A percentile compares a stretch with the other conserved stretches of the same genome.
phyloP scores from a whole-genome alignment of 2,329 filamentous ascomycete species.

The Fusarium sterilihyphosum region DNA sequence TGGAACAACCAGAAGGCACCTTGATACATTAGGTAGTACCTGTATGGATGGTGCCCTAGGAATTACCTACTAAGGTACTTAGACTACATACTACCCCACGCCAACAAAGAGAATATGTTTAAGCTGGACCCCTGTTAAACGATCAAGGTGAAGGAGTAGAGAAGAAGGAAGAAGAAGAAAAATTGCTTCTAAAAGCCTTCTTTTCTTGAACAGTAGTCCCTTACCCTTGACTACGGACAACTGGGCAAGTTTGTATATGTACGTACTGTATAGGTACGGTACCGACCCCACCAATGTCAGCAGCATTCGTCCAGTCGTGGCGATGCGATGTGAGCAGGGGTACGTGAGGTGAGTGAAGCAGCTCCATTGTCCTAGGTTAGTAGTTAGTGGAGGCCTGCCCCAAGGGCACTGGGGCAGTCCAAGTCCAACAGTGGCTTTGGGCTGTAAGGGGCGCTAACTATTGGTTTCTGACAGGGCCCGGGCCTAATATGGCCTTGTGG shows the following conservation, averaged over 20 bases:
- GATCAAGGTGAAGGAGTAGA: not conserved
- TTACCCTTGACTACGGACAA: slow-evolving; percentile 3
- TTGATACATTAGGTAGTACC: not conserved
- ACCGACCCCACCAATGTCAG: slow-evolving; percentile 8
- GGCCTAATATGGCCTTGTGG: not conserved
- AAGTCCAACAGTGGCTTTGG: not conserved
- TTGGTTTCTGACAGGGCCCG: slow-evolving; percentile 14
- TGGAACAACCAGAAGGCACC: not conserved
- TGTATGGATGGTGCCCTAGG: not conserved
- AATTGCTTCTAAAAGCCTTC: slow-evolving; percentile 20
- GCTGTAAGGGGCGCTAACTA: not conserved
- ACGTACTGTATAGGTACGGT: not conserved
- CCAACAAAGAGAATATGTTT: not conserved
- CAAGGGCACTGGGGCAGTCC: not conserved
- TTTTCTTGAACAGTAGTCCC: slow-evolving; percentile 15
- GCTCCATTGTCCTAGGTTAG: slow-evolving; percentile 25
- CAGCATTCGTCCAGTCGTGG: slow-evolving; percentile 10
- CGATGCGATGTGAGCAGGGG: slow-evolving; percentile 1
- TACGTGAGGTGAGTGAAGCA: slow-evolving; percentile 22
- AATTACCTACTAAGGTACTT: not conserved
- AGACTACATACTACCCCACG: not conserved
- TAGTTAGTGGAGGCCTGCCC: slow-evolving; percentile 5
- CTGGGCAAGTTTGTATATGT: not conserved
- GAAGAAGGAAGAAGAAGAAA: not conserved
- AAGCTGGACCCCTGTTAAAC: slow-evolving; percentile 7